Evolutionary conservation across 2,329 filamentous ascomycete species (phyloP).

Genomic region (Colletotrichum liriopes): DNA sequence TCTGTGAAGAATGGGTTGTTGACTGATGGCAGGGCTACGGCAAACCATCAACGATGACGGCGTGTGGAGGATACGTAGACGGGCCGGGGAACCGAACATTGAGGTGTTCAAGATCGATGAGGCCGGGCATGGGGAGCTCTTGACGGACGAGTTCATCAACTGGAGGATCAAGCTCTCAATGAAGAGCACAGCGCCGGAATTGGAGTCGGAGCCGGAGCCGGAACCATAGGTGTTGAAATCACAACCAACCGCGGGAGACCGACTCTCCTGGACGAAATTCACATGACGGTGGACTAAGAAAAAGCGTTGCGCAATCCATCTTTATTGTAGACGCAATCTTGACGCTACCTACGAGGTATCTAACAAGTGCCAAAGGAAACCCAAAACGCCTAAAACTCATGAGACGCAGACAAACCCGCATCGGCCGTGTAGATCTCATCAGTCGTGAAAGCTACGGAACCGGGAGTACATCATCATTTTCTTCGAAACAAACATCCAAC

Average conservation of each 20-base stretch:
- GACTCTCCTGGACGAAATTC: not conserved
- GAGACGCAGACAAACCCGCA: slow-evolving; percentile 30
- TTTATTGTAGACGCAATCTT: slow-evolving; percentile 28
- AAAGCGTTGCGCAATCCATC: slow-evolving; percentile 6
- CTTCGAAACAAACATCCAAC: slow-evolving; percentile 20
- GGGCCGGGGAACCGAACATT: slow-evolving; percentile 74
- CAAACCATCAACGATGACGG: slow-evolving; percentile 78
- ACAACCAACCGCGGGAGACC: not conserved
- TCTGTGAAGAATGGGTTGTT: not conserved
- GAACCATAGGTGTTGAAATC: not conserved
- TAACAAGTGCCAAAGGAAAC: slow-evolving; percentile 24
- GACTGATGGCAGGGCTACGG: slow-evolving; percentile 68
- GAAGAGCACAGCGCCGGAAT: slow-evolving; percentile 46
- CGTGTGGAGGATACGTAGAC: slow-evolving; percentile 84
- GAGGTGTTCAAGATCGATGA: slow-evolving; percentile 83
- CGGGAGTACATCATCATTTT: slow-evolving; percentile 21
- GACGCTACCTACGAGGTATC: slow-evolving; percentile 42
- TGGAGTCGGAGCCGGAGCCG: slow-evolving; percentile 27
- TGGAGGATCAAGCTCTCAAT: slow-evolving; percentile 76
- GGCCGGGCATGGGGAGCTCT: slow-evolving; percentile 81
- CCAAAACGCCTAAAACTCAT: slow-evolving; percentile 33
- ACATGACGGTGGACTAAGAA: not conserved
- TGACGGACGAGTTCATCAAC: slow-evolving; percentile 83
- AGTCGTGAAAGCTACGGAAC: slow-evolving; percentile 39
- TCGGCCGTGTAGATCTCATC: slow-evolving; percentile 39